phyloP scores from a whole-genome alignment of 371 early-diverging fungal genomes.

The Mortierella sp. region DNA sequence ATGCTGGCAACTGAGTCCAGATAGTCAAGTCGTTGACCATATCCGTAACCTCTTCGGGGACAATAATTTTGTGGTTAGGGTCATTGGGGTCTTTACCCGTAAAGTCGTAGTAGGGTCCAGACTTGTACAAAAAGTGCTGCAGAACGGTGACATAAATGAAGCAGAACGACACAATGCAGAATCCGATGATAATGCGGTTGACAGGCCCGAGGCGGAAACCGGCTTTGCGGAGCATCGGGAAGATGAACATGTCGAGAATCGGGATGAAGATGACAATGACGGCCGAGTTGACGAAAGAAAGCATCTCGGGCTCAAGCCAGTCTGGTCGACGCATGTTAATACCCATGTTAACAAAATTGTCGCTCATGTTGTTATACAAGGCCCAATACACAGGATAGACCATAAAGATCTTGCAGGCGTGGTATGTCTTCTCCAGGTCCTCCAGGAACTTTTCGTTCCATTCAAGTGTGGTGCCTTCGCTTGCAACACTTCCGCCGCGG shows the following conservation, averaged over 20 bases:
- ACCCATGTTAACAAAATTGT: slow-evolving; percentile 81
- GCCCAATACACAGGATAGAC: slow-evolving; percentile 87
- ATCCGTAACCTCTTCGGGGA: slow-evolving; percentile 32
- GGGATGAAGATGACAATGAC: slow-evolving; percentile 79
- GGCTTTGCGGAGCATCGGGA: slow-evolving; percentile 73
- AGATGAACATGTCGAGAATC: slow-evolving; percentile 75
- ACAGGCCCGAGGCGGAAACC: slow-evolving; percentile 78
- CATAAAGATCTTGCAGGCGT: slow-evolving; percentile 79
- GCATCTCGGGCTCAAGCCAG: slow-evolving; percentile 74
- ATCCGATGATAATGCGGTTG: slow-evolving; percentile 79
- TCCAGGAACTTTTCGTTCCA: slow-evolving; percentile 85
- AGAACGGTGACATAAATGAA: slow-evolving; percentile 80
- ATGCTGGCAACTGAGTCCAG: slow-evolving; percentile 78
- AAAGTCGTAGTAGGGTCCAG: slow-evolving; percentile 67
- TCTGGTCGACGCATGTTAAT: slow-evolving; percentile 71
- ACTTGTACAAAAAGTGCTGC: slow-evolving; percentile 75
- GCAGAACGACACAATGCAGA: slow-evolving; percentile 71
- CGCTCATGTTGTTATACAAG: slow-evolving; percentile 80
- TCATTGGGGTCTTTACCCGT: slow-evolving; percentile 53
- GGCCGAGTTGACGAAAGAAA: slow-evolving; percentile 71
- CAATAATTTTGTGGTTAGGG: slow-evolving; percentile 19
- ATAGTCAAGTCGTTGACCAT: slow-evolving; percentile 66
- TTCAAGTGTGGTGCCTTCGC: slow-evolving; percentile 18
- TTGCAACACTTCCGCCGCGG: slow-evolving; percentile 43
- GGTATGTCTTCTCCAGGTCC: slow-evolving; percentile 73